phyloP scores from a whole-genome alignment of 108 stramenopile species.

The Cyclotella kingstonii region DNA sequence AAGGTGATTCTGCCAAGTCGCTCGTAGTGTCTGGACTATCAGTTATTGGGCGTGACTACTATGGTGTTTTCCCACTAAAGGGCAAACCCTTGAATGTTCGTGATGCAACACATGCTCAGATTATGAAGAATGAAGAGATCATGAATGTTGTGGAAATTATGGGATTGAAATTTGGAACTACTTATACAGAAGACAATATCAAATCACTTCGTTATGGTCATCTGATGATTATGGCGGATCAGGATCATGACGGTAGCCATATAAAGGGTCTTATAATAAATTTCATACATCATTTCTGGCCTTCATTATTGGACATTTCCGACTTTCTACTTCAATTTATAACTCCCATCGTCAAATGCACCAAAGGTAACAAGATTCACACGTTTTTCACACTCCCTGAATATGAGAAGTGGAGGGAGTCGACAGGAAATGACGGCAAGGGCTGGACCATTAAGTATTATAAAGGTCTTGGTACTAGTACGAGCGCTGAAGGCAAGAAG shows the following conservation, averaged over 20 bases:
- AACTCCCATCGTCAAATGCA: constrained; percentile 98
- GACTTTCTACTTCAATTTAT: constrained; percentile 99
- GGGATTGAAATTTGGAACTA: constrained; percentile 91
- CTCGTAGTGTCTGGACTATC: constrained; percentile 91
- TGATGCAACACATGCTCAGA: constrained; percentile 78
- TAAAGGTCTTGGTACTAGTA: constrained; percentile 98
- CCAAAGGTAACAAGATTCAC: constrained; percentile 79
- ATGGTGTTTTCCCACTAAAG: constrained; percentile 94
- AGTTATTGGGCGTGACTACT: constrained; percentile 89
- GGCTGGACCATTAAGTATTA: constrained; percentile 98
- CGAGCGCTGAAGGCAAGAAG: constrained; percentile 92
- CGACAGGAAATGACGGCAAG: constrained; percentile 84
- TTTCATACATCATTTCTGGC: constrained; percentile 97
- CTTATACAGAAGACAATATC: constrained; percentile 83
- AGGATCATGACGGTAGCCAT: constrained; percentile 99
- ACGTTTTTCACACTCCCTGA: constrained; percentile 95
- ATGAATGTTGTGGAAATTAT: constrained; percentile 97
- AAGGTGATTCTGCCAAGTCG: constrained; percentile 96
- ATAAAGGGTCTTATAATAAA: constrained; percentile 99
- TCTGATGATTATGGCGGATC: constrained; percentile 99
- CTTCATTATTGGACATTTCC: constrained; percentile 89
- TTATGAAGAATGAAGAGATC: constrained; percentile 96
- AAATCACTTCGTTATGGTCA: constrained; percentile 94
- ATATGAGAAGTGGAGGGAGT: constrained; percentile 91
- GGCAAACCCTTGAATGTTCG: constrained; percentile 99